phyloP scores from a whole-genome alignment of 768 basidiomycete species.

The Tulasnella sp. region DNA sequence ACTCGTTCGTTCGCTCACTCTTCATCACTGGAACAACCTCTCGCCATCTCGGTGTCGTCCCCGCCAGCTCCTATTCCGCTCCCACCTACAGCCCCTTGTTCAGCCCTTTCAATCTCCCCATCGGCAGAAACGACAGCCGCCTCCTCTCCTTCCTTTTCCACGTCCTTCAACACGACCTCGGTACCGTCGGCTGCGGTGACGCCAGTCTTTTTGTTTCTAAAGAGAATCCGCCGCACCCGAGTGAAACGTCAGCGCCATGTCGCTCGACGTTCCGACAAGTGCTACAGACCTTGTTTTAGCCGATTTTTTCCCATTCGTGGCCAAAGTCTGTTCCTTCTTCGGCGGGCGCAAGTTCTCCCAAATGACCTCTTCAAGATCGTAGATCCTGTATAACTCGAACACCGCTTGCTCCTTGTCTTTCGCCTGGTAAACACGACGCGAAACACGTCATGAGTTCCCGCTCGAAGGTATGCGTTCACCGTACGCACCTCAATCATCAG shows the following conservation, averaged over 20 bases:
- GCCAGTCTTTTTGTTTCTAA: conserved; percentile 13
- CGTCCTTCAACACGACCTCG: conserved; percentile 41
- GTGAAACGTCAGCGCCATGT: neutral
- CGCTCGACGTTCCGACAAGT: neutral
- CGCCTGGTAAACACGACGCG: conserved; percentile 47
- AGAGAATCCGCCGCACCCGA: neutral
- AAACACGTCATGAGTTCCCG: neutral
- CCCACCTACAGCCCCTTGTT: neutral
- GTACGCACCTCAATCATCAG: conserved; percentile 76
- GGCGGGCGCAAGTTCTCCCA: conserved; percentile 54
- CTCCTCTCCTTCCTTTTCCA: conserved; percentile 53
- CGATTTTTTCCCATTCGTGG: conserved; percentile 53
- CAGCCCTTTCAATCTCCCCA: too few relatives aligned
- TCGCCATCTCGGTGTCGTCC: neutral
- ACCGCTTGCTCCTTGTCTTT: conserved; percentile 96
- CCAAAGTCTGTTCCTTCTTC: conserved; percentile 47
- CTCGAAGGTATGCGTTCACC: neutral
- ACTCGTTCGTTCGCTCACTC: too few relatives aligned
- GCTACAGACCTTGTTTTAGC: conserved; percentile 35
- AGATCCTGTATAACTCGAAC: conserved; percentile 78
- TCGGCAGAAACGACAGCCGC: conserved; percentile 42
- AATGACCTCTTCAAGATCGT: conserved; percentile 66
- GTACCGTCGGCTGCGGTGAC: neutral
- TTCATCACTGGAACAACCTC: too few relatives aligned
- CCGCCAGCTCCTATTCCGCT: neutral